A percentile compares a stretch with the other conserved stretches of the same genome.
These are phyloP conservation scores for Nakazawaea populi DNA, from an alignment of 805 yeast species.

Conservation along the genomic window DNA sequence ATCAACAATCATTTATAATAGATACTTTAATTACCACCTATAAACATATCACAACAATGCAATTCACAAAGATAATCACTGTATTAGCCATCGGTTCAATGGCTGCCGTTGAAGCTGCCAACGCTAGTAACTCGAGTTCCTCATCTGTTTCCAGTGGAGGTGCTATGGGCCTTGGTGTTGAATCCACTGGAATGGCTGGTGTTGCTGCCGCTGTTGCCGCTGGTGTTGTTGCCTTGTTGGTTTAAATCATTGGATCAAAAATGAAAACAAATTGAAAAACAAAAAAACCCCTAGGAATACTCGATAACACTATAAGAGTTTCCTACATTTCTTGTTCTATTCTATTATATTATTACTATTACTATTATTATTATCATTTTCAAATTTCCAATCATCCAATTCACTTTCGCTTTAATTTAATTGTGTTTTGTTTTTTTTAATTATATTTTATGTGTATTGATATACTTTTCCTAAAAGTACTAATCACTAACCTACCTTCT, in stretches of 20 bases:
- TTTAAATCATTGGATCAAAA: constrained; percentile 13
- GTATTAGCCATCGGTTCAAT: constrained; percentile 3
- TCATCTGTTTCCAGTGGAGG: constrained; percentile 2
- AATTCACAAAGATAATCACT: constrained; percentile 7
- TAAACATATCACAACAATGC: background rate
- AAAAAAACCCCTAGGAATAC: too few species aligned
- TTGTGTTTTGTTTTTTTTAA: background rate
- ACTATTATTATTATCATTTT: too few species aligned
- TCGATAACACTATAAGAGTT: background rate
- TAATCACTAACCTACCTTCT: too few species aligned
- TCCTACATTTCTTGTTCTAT: background rate
- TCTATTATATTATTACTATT: too few species aligned
- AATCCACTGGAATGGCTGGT: constrained; percentile 11
- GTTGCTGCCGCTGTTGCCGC: constrained; percentile 11
- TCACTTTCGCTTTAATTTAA: background rate
- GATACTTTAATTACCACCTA: too few species aligned
- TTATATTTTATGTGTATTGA: background rate
- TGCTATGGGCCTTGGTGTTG: constrained; percentile 16
- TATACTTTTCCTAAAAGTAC: too few species aligned
- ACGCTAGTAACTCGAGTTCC: background rate
- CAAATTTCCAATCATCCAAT: background rate
- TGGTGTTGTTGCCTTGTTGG: constrained; percentile 12
- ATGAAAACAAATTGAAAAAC: too few species aligned
- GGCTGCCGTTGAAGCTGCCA: constrained; percentile 9
- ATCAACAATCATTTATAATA: too few species aligned